Evolutionary conservation across 768 basidiomycete species (phyloP), one percentile per base, ranked within the genome.

Genomic region (Lactifluus piperatus): DNA sequence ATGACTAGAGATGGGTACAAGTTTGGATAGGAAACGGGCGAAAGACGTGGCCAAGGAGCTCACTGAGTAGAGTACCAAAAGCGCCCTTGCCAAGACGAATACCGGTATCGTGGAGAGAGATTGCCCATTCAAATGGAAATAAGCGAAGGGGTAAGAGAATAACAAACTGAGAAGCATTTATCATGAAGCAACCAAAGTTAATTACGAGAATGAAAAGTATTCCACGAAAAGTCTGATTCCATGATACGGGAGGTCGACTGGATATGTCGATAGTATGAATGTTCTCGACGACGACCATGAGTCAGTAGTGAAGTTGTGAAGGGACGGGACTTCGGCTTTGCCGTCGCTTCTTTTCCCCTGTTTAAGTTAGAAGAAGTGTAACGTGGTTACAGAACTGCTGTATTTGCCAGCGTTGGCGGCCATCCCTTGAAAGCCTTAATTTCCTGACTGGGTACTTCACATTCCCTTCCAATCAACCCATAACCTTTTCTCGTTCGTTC

Each of bases 31-130:
- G 22, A 51, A 43, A 32, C 20, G 32, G 13, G 2, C 3, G 29
- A 32, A 36, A 8, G 22, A 7, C 29, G 30, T 45, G 10, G 37
- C 22, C 14, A 37, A 26, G 50, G 46, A 16, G 67, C 83, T 68
- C 65, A 91, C 91, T 80, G 68, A 90, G 71, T 29, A 94, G 76
- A 63, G 77, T 76, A 20, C 83, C 91, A 71, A 91, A 93, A 16
- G 86, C 79, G 27, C 87, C 90, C 73, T 94, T 93, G 57, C 88
- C 91, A 66, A 85, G 85, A 39, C 85, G 77, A 51, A 93, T 82
- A 1, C 85, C 88, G 53, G 81, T 74, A 51, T 85, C 78, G 68
- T 91, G 92, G 51, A 84, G 67, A 22, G 71, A 72, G 58, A 72
- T 74, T 6, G 85, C 75, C 70, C 73, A 77, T 27, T 74, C 68